These are phyloP conservation scores for Tilletiaria anomala DNA, from an alignment of 1,284 basidiomycete genomes.

Conservation along the genomic window DNA sequence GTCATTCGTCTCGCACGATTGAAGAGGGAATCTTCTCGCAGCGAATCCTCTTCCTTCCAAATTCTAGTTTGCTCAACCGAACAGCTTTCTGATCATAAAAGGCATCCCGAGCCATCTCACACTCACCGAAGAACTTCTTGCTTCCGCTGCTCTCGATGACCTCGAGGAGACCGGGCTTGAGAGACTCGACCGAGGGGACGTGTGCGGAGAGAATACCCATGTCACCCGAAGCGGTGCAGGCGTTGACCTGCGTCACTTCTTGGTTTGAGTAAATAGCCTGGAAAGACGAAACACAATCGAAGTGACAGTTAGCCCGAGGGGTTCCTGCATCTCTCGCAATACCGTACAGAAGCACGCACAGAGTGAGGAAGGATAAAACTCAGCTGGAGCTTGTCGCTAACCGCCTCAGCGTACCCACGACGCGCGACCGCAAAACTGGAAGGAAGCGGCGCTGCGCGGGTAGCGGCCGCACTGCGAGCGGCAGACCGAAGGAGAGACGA, in stretches of 20 bases:
- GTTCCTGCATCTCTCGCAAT: too few relatives aligned
- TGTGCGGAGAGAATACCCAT: conserved; percentile 38
- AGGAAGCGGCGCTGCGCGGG: neutral
- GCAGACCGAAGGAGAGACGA: too few relatives aligned
- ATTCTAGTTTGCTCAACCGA: neutral
- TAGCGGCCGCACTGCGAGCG: too few relatives aligned
- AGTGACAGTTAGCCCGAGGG: too few relatives aligned
- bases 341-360: conserved; percentile 7
- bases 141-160: conserved; percentile 31
- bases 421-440: conserved; percentile 9
- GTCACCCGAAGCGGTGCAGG: conserved; percentile 30
- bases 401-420: conserved; percentile 38
- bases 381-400: conserved; percentile 36
- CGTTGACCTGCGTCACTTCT: conserved; percentile 23
- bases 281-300: too few relatives aligned
- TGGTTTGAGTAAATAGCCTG: conserved; percentile 5
- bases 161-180: conserved; percentile 36
- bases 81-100: neutral
- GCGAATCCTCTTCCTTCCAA: neutral
- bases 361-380: conserved; percentile 29
- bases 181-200: conserved; percentile 37
- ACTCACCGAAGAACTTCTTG: conserved; percentile 36
- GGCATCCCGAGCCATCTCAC: too few relatives aligned
- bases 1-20: neutral
- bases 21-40: too few relatives aligned